phyloP scores from a whole-genome alignment of 2,329 filamentous ascomycete species.

The Scleromitrula shiraiana region DNA sequence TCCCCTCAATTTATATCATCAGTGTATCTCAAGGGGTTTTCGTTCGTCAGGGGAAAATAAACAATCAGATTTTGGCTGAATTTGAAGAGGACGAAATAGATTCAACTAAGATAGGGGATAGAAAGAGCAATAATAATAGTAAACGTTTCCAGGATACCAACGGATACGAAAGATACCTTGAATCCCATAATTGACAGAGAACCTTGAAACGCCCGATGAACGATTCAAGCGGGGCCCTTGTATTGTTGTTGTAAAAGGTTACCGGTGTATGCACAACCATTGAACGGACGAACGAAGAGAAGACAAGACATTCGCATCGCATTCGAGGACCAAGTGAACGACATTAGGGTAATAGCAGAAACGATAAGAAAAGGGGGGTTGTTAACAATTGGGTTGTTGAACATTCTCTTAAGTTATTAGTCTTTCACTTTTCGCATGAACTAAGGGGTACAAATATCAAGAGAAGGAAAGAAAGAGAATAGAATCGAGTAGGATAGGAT shows the following conservation, averaged over 20 bases:
- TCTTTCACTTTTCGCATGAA: too few relatives aligned
- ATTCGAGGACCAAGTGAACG: not conserved
- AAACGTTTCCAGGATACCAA: too few relatives aligned
- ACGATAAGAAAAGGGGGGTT: not conserved
- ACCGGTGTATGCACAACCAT: not conserved
- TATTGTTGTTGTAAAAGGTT: not conserved
- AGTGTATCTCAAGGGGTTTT: not conserved
- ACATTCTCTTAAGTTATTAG: too few relatives aligned
- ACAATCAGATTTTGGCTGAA: not conserved
- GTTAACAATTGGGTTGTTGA: too few relatives aligned
- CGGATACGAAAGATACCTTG: conserved; percentile 2
- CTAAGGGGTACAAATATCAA: too few relatives aligned
- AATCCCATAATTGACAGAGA: too few relatives aligned
- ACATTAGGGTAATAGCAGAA: too few relatives aligned
- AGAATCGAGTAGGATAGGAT: too few relatives aligned
- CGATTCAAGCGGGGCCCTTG: conserved; percentile 2
- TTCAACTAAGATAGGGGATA: not conserved
- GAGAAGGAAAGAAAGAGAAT: too few relatives aligned
- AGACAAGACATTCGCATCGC: not conserved
- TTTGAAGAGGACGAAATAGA: not conserved
- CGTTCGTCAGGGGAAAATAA: not conserved
- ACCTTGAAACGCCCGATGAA: not conserved
- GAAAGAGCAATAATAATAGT: too few relatives aligned
- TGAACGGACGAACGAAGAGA: conserved; percentile 1
- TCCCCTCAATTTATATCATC: not conserved